A percentile compares a stretch with the other conserved stretches of the same genome.
These are phyloP conservation scores for Euphrasia confusa DNA, from an alignment of 257 asterid genomes.

Conservation along the genomic window DNA sequence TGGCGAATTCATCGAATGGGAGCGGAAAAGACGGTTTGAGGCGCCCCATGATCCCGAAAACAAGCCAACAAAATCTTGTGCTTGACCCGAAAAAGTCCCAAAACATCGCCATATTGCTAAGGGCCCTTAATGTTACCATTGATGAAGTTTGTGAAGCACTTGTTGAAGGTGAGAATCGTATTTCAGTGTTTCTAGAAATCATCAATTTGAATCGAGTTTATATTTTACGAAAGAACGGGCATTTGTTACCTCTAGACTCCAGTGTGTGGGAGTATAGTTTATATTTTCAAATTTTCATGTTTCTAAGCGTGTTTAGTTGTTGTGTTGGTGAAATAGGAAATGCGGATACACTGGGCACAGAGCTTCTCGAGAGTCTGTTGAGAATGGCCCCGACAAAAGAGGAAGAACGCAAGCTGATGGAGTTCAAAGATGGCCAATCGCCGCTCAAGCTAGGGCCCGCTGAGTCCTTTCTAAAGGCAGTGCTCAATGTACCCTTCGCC, in stretches of 20 bases:
- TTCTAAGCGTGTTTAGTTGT: neutral
- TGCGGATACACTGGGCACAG: constrained; percentile 57
- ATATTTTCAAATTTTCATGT: neutral
- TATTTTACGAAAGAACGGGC: too few relatives aligned
- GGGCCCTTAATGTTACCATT: constrained; percentile 68
- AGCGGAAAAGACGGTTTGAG: constrained; percentile 36
- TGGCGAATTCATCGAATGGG: constrained; percentile 35
- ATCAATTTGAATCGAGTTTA: too few relatives aligned
- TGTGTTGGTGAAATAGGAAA: constrained; percentile 42
- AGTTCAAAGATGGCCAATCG: constrained; percentile 44
- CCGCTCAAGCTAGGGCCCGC: constrained; percentile 63
- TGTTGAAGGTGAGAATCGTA: constrained; percentile 47
- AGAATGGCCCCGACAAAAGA: constrained; percentile 83
- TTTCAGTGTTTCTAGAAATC: neutral
- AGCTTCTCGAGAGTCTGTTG: constrained; percentile 64
- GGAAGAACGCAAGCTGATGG: constrained; percentile 61
- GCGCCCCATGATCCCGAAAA: constrained; percentile 28
- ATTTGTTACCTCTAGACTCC: too few relatives aligned
- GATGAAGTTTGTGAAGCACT: constrained; percentile 90
- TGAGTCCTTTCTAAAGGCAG: constrained; percentile 71
- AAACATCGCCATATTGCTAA: constrained; percentile 61
- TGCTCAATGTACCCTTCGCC: constrained; percentile 67
- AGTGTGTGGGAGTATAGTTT: too few relatives aligned
- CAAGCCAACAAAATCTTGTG: constrained; percentile 46
- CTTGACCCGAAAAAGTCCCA: constrained; percentile 84